phyloP scores from a whole-genome alignment of 2,329 filamentous ascomycete species.

The Cladosporium sp. region DNA sequence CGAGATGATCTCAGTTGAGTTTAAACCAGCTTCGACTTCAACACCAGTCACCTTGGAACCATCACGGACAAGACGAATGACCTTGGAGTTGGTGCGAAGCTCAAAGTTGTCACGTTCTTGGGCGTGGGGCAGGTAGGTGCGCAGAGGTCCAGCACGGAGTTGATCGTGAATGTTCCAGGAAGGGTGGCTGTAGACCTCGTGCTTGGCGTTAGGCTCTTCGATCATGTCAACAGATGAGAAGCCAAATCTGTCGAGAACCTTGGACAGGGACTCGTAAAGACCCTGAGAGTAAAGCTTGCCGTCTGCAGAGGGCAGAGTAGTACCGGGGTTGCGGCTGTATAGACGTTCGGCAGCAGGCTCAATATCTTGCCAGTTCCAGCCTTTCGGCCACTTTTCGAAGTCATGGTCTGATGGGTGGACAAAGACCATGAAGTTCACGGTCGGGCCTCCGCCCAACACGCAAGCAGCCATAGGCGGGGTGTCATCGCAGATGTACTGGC shows the following conservation, averaged over 20 bases:
- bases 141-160: conserved; percentile 64
- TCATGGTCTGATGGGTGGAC: conserved; percentile 64
- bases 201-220: conserved; percentile 56
- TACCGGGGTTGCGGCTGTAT: conserved; percentile 66
- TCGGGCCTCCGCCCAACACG: conserved; percentile 62
- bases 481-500: conserved; percentile 59
- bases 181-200: conserved; percentile 59
- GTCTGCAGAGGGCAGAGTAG: conserved; percentile 60
- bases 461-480: conserved; percentile 68
- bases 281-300: conserved; percentile 61
- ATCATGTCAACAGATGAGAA: conserved; percentile 62
- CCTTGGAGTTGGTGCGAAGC: conserved; percentile 61
- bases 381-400: conserved; percentile 66
- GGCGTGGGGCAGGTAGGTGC: conserved; percentile 64
- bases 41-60: conserved; percentile 61
- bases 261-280: conserved; percentile 58
- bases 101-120: conserved; percentile 59
- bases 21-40: conserved; percentile 55
- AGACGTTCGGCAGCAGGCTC: conserved; percentile 54
- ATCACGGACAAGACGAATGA: conserved; percentile 59
- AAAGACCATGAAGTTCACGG: conserved; percentile 62
- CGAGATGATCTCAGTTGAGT: conserved; percentile 50
- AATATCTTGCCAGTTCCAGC: conserved; percentile 65
- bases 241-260: conserved; percentile 54
- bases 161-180: conserved; percentile 64